These are phyloP conservation scores for Colletotrichum orbiculare DNA, from an alignment of 2,329 filamentous ascomycete genomes.

Conservation along the genomic window DNA sequence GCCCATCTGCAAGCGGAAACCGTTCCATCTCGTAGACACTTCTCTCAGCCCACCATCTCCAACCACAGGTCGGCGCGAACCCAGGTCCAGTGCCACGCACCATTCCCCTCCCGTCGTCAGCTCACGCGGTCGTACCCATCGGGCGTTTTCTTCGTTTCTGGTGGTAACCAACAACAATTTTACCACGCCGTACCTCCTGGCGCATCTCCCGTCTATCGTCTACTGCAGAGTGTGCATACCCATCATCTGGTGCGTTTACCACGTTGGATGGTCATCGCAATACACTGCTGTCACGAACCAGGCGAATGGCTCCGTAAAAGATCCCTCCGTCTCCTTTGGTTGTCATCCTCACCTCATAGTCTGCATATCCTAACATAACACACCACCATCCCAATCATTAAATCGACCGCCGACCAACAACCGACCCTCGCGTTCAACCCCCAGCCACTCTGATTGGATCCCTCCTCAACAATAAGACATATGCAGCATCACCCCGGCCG, in stretches of 20 bases:
- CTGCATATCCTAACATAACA: no score
- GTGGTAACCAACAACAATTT: constrained; percentile 3
- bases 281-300: no score
- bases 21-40: constrained; percentile 21
- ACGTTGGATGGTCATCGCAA: no score
- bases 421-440: not conserved
- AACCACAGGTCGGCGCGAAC: constrained; percentile 4
- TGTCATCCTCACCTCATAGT: not conserved
- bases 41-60: not conserved
- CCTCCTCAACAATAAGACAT: constrained; percentile 30
- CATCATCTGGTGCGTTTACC: no score
- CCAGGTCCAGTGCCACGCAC: constrained; percentile 23
- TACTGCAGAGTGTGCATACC: no score
- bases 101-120: constrained; percentile 33
- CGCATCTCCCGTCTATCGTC: not conserved
- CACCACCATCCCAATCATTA: not conserved
- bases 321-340: no score
- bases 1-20: constrained; percentile 22
- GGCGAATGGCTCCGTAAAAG: no score
- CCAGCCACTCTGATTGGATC: constrained; percentile 34
- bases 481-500: not conserved
- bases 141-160: constrained; percentile 10
- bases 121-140: constrained; percentile 31
- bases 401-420: constrained; percentile 22
- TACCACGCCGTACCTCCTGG: not conserved